Evolutionary conservation across 2,329 filamentous ascomycete genomes (phyloP), one percentile per base, ranked within the genome.

Genomic region (Penicillium sp.): DNA sequence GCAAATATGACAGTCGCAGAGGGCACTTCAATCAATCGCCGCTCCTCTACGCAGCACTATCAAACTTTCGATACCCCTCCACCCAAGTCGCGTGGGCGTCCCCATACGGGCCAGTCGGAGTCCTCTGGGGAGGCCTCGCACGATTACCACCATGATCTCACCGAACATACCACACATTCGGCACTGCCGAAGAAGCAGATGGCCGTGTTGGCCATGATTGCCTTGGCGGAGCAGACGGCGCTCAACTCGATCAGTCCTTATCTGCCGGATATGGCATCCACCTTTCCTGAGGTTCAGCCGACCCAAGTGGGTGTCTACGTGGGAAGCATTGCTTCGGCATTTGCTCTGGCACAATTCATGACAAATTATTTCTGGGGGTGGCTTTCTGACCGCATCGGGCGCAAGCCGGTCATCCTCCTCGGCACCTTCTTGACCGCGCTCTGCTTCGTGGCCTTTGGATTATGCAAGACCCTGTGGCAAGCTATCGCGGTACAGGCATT

Each of bases 161-260:
- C 42, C 29, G 46, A 64, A 24, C 46, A 53, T 13, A 31, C 44
- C 24, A 25, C 46, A 3, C 50, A 82, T 57, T 88, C 89, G 1
- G 91, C 92, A 0, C 73, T 98, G 15, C 93, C 93, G 0, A 82
- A 83, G 57, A 83, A 79, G 58, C 93, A 97, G 74, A 84, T 98
- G 53, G 79, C 84, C 4, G 81, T 97, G 10, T 76, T 98, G 29
- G 92, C 92, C 1, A 75, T 96, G 57, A 88, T 98, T 52, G 91
- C 91, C 6, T 78, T 98, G 20, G 87, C 88, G 46, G 93, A 98
- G 68, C 93, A 98, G 76, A 97, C 92, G 0, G 93, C 93, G 0
- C 80, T 98, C 65, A 98, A 98, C 70, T 95, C 90, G 20, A 96
- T 98, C 63, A 88, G 87, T 9, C 93, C 93, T 1, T 98, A 98